Percentiles rank a stretch among this genome's conserved stretches.
These are phyloP conservation scores for Lepiota venenata DNA, from an alignment of 768 basidiomycete genomes.

Conservation along the genomic window DNA sequence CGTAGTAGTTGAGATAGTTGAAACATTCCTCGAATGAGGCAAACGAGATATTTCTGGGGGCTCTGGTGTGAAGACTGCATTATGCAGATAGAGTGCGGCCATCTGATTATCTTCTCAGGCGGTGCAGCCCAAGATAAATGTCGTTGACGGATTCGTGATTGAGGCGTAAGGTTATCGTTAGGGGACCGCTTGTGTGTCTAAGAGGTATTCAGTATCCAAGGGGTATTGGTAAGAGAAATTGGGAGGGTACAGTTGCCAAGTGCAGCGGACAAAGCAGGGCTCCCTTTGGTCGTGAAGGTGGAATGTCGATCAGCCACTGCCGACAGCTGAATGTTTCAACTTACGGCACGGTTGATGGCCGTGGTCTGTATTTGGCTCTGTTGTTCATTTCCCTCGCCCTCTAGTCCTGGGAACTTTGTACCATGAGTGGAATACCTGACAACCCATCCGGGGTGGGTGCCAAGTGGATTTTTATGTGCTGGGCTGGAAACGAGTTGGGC, in stretches of 20 bases:
- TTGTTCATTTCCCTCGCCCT: neutral
- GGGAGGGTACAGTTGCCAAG: neutral
- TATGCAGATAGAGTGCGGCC: conserved; percentile 60
- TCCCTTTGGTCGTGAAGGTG: conserved; percentile 9
- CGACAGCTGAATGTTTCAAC: conserved; percentile 1
- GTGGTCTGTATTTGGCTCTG: neutral
- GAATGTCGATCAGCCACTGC: conserved; percentile 7
- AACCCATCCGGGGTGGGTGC: too few species aligned
- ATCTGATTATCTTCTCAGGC: conserved; percentile 26
- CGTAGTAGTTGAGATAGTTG: conserved; percentile 34
- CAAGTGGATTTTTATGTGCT: too few species aligned
- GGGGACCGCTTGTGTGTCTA: neutral
- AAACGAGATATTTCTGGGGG: conserved; percentile 22
- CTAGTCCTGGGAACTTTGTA: neutral
- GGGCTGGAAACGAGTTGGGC: too few species aligned
- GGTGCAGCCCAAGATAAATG: conserved; percentile 15
- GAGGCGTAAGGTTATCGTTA: conserved; percentile 2
- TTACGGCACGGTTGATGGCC: conserved; percentile 1
- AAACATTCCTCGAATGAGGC: conserved; percentile 42
- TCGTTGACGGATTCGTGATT: conserved; percentile 10
- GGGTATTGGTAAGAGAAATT: neutral
- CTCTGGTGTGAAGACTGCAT: conserved; percentile 43
- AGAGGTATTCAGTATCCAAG: neutral
- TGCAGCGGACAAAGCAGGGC: neutral
- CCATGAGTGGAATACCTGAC: too few species aligned